Base-by-base conservation (phyloP, 495 filamentous ascomycete species). In the Lasiosphaeria miniovina region DNA sequence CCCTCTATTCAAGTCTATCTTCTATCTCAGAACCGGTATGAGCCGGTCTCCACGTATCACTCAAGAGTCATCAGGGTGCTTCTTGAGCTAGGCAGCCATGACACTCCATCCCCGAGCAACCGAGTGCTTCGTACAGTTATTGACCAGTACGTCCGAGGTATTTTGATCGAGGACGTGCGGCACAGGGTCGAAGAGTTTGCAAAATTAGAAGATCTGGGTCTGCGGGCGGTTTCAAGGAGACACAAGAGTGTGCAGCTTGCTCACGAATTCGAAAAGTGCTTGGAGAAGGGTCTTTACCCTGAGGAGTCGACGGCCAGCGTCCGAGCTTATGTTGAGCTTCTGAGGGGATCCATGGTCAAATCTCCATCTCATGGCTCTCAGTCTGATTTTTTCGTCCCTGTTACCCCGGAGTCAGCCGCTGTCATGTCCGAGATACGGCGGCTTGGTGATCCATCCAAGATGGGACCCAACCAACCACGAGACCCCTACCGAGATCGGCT, bases 401-500 rank as follows among this genome's bases (percentile, higher is more conserved):
- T 67, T 8, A 57, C 68, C 6, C 52, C 59, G 12, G 57, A 64
- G 5, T 65, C 51, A 6, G 57, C 36, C 5, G 32, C 51, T 3
- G 43, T 76, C n/a, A 41, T 77, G 6, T 57, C 68, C 12, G 61
- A 62, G 4, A 74, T 80, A 11, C 73, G 65, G 14, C 57, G 59
- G 11, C 70, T 81, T 31, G 64, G 72, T 6, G 71, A 78, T 52
- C 78, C 78, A 40, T 71, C 74, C 33, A 69, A 57, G 40, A 59
- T 77, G 51, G 17, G 68, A n/a, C 66, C 80, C 56, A 84, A 77
- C 71, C 66, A 80, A 69, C 72, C 81, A 52, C 69, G 77, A 64
- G 77, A 82, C 59, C 67, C 72, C 36, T 75, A 77, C 62, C 74
- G 65, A 50, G 84, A 86, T 45, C 80, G 80, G 46, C 76, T 91